Conservation (phyloP, 176 grass and related monocot genomes). For the Phyllostachys edulis region DNA sequence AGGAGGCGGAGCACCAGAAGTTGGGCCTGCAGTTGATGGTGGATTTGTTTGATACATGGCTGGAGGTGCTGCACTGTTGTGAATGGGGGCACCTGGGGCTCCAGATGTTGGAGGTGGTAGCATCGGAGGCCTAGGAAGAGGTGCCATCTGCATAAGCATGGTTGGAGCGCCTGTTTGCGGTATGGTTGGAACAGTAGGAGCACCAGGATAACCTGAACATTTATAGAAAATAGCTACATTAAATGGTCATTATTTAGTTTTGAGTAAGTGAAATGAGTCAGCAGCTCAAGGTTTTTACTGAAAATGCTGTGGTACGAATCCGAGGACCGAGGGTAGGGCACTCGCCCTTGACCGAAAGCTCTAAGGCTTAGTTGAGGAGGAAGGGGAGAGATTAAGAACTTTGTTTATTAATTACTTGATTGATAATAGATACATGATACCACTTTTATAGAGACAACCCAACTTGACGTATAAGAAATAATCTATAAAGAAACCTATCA, state of each 20-base stretch:
- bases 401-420: no score
- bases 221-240: neutral
- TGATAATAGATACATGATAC: no score
- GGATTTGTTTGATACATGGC: constrained; percentile 58
- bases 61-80: constrained; percentile 41
- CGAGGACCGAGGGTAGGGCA: no score
- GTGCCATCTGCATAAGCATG: constrained; percentile 50
- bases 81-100: constrained; percentile 29
- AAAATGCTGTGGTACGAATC: neutral
- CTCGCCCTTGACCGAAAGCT: no score
- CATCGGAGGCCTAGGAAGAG: constrained; percentile 60
- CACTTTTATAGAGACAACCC: no score
- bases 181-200: constrained; percentile 3
- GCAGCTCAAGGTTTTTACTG: neutral
- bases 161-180: constrained; percentile 23
- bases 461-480: no score
- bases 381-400: no score
- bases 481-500: no score
- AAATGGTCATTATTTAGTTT: neutral
- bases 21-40: constrained; percentile 26
- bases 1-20: constrained; percentile 44
- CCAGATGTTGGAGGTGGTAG: constrained; percentile 57
- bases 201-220: constrained; percentile 57
- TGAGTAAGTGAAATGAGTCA: constrained; percentile 7
- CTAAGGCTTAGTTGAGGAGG: no score